phyloP scores from a whole-genome alignment of 1,284 basidiomycete species.

The Heterobasidion irregulare region DNA sequence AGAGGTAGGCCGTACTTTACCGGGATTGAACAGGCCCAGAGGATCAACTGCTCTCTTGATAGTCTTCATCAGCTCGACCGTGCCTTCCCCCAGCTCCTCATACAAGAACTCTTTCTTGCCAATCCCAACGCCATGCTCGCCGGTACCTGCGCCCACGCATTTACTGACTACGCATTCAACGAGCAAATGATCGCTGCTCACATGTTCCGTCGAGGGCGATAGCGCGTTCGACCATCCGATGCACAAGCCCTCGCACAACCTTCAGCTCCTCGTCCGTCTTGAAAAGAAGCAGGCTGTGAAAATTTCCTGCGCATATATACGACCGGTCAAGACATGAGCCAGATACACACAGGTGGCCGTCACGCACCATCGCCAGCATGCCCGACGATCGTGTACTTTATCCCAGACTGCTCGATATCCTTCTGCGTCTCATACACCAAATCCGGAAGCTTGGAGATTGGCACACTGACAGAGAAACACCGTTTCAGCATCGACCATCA shows the following conservation, averaged over 20 bases:
- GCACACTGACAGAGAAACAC: constrained; percentile 43
- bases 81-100: constrained; percentile 75
- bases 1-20: constrained; percentile 45
- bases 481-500: not conserved
- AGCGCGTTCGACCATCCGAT: constrained; percentile 65
- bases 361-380: constrained; percentile 78
- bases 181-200: constrained; percentile 19
- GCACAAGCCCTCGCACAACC: constrained; percentile 43
- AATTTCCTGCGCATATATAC: constrained; percentile 33
- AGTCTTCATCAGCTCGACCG: constrained; percentile 78
- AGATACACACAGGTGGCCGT: not conserved
- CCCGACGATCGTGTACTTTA: constrained; percentile 64
- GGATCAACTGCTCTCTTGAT: constrained; percentile 78
- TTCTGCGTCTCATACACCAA: constrained; percentile 72
- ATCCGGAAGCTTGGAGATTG: constrained; percentile 70
- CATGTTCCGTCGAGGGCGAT: constrained; percentile 75
- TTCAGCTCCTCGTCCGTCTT: constrained; percentile 50
- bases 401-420: constrained; percentile 53
- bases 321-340: not conserved
- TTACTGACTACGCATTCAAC: not conserved
- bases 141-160: constrained; percentile 40
- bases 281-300: constrained; percentile 54
- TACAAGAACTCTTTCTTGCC: constrained; percentile 73
- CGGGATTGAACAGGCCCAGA: constrained; percentile 74
- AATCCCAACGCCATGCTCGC: constrained; percentile 87